Evolutionary conservation across 768 basidiomycete genomes (phyloP).

Genomic region (Trametes coccinea): DNA sequence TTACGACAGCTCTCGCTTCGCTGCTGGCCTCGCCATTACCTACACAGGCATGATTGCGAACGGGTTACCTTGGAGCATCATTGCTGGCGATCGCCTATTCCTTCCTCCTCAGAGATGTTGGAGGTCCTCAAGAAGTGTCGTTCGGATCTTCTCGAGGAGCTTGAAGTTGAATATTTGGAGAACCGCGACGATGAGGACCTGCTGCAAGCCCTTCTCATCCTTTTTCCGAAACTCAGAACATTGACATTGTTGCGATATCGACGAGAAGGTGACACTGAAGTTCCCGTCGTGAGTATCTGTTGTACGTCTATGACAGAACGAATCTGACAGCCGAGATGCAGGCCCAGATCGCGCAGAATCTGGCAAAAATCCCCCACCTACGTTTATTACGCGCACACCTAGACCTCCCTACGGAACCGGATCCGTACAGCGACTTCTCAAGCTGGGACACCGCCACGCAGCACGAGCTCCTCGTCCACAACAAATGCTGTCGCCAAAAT

Average conservation of each 20-base stretch:
- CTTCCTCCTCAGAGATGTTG: not conserved
- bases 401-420: not conserved
- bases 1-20: not conserved
- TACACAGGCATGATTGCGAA: not conserved
- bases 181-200: not conserved
- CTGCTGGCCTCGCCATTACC: constrained; percentile 5
- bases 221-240: not conserved
- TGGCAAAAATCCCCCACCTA: not conserved
- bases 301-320: not conserved
- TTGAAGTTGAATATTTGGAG: constrained; percentile 7
- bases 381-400: not conserved
- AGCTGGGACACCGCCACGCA: not conserved
- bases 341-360: not conserved
- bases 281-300: not conserved
- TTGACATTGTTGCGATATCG: constrained; percentile 1
- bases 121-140: not conserved
- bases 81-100: not conserved
- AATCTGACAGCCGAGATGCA: not conserved
- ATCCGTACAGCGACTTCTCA: not conserved
- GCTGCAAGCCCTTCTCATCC: not conserved
- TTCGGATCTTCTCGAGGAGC: not conserved
- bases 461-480: not conserved
- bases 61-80: not conserved
- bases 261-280: not conserved
- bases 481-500: not conserved